phyloP scores from a whole-genome alignment of 169 alveolate species.

The Plasmodium adleri region DNA sequence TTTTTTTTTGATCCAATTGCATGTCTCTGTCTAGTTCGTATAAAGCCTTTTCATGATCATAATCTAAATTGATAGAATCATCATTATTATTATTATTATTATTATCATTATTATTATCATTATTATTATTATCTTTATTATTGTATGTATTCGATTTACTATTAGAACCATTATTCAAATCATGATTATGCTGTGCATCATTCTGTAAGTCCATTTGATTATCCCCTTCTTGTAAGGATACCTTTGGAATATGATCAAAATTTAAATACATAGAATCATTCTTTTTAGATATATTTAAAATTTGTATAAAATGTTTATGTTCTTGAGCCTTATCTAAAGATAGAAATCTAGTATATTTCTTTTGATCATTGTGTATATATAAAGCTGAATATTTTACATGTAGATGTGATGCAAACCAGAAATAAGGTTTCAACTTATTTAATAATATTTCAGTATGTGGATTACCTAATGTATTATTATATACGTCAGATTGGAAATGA shows the following conservation, averaged over 20 bases:
- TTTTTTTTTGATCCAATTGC: not conserved
- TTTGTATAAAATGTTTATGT: constrained; percentile 50
- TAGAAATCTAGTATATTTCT: constrained; percentile 20
- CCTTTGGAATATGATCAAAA: constrained; percentile 24
- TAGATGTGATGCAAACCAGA: constrained; percentile 85
- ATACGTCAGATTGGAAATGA: constrained; percentile 78
- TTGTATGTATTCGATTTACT: not conserved
- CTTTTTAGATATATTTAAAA: constrained; percentile 34
- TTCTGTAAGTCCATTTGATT: too few relatives aligned
- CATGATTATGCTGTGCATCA: too few relatives aligned
- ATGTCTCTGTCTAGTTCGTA: too few relatives aligned
- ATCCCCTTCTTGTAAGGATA: not conserved
- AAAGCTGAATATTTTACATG: constrained; percentile 83
- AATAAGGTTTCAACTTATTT: constrained; percentile 79
- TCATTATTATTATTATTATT: too few relatives aligned
- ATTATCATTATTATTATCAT: too few relatives aligned
- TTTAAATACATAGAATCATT: not conserved
- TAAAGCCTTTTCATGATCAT: too few relatives aligned
- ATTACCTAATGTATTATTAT: constrained; percentile 78
- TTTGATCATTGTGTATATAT: constrained; percentile 79
- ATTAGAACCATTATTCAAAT: not conserved
- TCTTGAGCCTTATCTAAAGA: constrained; percentile 62
- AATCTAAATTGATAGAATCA: too few relatives aligned
- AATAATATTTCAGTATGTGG: constrained; percentile 81
- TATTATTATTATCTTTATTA: not conserved